Base-by-base conservation (phyloP, 2,329 filamentous ascomycete genomes). In the Pyrenochaeta sp. region DNA sequence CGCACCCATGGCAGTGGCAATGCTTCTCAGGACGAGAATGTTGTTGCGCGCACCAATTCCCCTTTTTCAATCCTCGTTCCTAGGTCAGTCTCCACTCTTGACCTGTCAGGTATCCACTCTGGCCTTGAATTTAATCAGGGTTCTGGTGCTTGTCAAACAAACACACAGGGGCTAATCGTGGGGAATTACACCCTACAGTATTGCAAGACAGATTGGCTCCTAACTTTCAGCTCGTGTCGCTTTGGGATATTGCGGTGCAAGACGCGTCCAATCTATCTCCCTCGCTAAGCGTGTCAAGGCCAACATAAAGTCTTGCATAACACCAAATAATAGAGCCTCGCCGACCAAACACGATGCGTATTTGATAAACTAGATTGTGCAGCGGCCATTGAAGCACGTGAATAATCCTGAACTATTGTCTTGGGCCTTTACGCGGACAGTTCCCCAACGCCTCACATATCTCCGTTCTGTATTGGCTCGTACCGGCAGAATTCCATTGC, bases 1-100 rank as follows among this genome's bases (percentile, higher is more conserved):
- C 20, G 21, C 36, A 20, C 9, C 36, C 18, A 33, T 35, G 45
- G 41, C 36, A n/a, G 37, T 17, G 29, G 45, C 44, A 35, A 40
- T 15, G 21, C 17, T 29, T 21, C 31, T 21, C 37, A 15, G 40
- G 44, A 32, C 29, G 12, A 36, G 41, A 20, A 15, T 44, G 45
- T 54, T 45, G 33, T 44, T 44, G 46, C 39, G 23, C 49, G 45
- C 36, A n/a, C 35, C 12, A 45, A 41, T 48, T 51, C 54, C 39
- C 33, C 29, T 23, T 30, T 11, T 51, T 48, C 44, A 57, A 51
- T 39, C 51, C 47, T n/a, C 20, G 23, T 49, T 27, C 44, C 18
- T 35, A 20, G 37, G 17, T 30, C 29, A 29, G 41, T 32, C 50
- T 29, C n/a, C 35, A 32, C 43, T 17, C 43, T 17, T 37, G 33